Evolutionary conservation across 192 early-diverging fungal species (phyloP).

Genomic region (Dissophora globulifera): DNA sequence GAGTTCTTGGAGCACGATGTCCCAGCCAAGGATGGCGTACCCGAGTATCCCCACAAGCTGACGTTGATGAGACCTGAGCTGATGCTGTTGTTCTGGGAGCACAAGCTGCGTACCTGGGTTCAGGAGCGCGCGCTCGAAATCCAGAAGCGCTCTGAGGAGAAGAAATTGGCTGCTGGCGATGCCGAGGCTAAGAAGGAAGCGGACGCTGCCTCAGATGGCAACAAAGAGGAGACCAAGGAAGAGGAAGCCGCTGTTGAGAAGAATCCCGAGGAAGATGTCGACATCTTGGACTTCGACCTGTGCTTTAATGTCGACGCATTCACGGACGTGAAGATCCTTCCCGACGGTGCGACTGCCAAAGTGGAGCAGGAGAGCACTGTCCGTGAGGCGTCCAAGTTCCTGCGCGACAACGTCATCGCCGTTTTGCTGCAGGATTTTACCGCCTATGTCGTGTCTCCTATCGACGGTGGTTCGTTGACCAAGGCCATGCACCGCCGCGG

Average conservation of each 20-base stretch:
- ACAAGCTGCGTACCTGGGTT: conserved; percentile 72
- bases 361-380: conserved; percentile 68
- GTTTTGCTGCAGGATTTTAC: conserved; percentile 70
- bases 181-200: conserved; percentile 24
- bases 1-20: conserved; percentile 84
- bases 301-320: conserved; percentile 70
- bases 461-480: conserved; percentile 82
- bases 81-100: conserved; percentile 86
- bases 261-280: conserved; percentile 55
- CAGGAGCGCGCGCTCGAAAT: conserved; percentile 64
- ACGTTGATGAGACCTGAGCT: conserved; percentile 89
- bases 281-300: conserved; percentile 59
- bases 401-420: conserved; percentile 74
- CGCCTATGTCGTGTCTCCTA: conserved; percentile 77
- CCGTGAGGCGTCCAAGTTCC: conserved; percentile 81
- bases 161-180: conserved; percentile 40
- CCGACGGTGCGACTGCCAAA: conserved; percentile 28
- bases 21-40: conserved; percentile 64
- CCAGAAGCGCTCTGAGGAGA: conserved; percentile 47
- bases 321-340: conserved; percentile 58
- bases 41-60: conserved; percentile 88
- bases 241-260: conserved; percentile 6
- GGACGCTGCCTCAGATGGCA: too few species aligned
- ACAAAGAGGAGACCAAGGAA: conserved; percentile 7
- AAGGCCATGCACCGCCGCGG: conserved; percentile 91